Conservation (phyloP, 331 rosid genomes). For the Pyrus hybrid region DNA sequence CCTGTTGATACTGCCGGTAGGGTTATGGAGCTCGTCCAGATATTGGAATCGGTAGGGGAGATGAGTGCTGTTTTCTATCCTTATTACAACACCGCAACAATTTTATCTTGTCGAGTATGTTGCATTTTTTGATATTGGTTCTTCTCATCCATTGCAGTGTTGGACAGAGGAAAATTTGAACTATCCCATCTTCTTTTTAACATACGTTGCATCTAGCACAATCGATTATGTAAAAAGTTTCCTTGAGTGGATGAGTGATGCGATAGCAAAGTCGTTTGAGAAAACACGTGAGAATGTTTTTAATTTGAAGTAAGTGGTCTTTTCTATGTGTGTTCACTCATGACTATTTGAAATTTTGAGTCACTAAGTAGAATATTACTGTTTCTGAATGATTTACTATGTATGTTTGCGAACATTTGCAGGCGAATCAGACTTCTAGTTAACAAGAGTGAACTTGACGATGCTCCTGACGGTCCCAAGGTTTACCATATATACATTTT, state of each 20-base stretch:
- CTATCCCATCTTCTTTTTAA: constrained; percentile 75
- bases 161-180: constrained; percentile 78
- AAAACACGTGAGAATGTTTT: constrained; percentile 89
- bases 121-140: constrained; percentile 13
- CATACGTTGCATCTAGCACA: constrained; percentile 86
- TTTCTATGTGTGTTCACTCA: background rate
- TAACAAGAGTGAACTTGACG: constrained; percentile 82
- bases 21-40: constrained; percentile 76
- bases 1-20: constrained; percentile 91
- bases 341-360: constrained; percentile 1
- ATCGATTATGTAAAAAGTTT: constrained; percentile 86
- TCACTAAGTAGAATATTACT: constrained; percentile 1
- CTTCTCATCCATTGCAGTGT: constrained; percentile 54
- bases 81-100: background rate
- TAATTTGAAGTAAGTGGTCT: constrained; percentile 67
- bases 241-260: constrained; percentile 99
- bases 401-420: constrained; percentile 32
- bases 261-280: constrained; percentile 94
- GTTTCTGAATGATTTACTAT: constrained; percentile 12
- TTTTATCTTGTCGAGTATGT: background rate
- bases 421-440: constrained; percentile 61
- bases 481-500: constrained; percentile 25
- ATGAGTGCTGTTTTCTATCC: background rate
- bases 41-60: constrained; percentile 61
- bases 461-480: constrained; percentile 96